These are phyloP conservation scores for Prunus dulcis DNA, from an alignment of 306 rosid genomes.

Conservation along the genomic window DNA sequence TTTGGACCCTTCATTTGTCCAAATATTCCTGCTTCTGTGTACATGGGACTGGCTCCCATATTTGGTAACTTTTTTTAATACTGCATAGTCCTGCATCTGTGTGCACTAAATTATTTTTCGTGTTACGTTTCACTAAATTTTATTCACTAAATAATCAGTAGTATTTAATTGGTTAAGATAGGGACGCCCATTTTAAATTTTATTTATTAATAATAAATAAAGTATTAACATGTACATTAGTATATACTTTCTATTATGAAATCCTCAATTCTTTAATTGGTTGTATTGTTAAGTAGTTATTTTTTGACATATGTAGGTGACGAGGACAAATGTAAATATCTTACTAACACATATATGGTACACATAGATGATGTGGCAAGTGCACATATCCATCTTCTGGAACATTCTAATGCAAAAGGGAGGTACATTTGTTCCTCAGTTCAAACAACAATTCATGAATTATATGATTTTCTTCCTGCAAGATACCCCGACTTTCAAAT, in stretches of 20 bases:
- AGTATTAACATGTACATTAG: too few relatives aligned
- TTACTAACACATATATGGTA: conserved; percentile 29
- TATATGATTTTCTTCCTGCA: conserved; percentile 25
- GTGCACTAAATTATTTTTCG: too few relatives aligned
- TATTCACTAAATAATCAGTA: neutral
- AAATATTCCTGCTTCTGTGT: conserved; percentile 42
- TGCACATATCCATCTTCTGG: conserved; percentile 56
- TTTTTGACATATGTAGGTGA: conserved; percentile 25
- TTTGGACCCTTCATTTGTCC: conserved; percentile 66
- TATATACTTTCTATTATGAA: neutral
- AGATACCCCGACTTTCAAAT: conserved; percentile 55
- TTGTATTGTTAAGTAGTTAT: neutral
- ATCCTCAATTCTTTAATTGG: neutral
- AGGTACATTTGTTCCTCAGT: conserved; percentile 56
- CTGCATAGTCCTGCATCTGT: too few relatives aligned
- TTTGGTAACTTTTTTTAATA: conserved; percentile 31
- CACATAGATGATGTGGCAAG: conserved; percentile 62
- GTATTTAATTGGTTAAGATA: too few relatives aligned
- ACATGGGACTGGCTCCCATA: conserved; percentile 12
- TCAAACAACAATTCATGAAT: conserved; percentile 24
- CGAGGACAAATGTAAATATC: conserved; percentile 22
- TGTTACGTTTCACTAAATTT: neutral
- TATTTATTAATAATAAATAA: too few relatives aligned
- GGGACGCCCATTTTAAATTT: too few relatives aligned
- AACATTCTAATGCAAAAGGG: conserved; percentile 50